Percentiles rank a stretch among this genome's conserved stretches.
Conservation (phyloP, 441 rosid genomes). For the Eruca vesicaria region DNA sequence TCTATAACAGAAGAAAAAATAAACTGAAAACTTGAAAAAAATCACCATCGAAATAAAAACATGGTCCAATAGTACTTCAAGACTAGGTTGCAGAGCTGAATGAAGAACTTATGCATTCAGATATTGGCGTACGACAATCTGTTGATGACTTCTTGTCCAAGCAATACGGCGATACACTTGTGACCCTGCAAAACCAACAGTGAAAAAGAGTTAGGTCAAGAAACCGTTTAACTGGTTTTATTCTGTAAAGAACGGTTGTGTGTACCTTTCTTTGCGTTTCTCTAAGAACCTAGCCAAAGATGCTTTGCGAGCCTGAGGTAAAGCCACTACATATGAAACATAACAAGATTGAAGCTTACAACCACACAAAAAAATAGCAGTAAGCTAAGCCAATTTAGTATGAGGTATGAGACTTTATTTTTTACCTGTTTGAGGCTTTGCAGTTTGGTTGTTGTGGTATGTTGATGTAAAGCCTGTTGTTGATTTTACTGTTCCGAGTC, state of each 20-base stretch:
- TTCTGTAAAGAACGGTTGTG: neutral
- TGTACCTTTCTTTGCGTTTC: constrained; percentile 72
- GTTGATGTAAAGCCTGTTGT: constrained; percentile 34
- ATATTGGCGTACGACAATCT: constrained; percentile 37
- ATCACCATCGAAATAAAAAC: neutral
- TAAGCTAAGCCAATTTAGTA: neutral
- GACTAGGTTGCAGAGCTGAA: constrained; percentile 44
- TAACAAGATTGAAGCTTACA: neutral
- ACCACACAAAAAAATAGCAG: neutral
- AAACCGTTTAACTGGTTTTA: neutral
- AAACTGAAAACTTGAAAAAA: neutral
- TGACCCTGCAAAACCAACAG: constrained; percentile 39
- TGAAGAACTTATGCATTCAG: constrained; percentile 44
- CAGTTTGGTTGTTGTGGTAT: constrained; percentile 22
- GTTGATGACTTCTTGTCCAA: constrained; percentile 42
- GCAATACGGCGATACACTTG: constrained; percentile 42
- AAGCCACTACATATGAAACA: constrained; percentile 43
- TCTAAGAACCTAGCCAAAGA: constrained; percentile 69
- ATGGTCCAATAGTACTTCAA: neutral
- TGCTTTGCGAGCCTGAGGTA: constrained; percentile 70
- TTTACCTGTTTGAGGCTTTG: constrained; percentile 35
- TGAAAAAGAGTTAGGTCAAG: constrained; percentile 10
- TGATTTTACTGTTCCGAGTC: constrained; percentile 22
- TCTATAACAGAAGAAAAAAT: neutral
- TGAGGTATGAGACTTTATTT: neutral